Conservation (phyloP, 306 rosid genomes). For the Vicia villosa region DNA sequence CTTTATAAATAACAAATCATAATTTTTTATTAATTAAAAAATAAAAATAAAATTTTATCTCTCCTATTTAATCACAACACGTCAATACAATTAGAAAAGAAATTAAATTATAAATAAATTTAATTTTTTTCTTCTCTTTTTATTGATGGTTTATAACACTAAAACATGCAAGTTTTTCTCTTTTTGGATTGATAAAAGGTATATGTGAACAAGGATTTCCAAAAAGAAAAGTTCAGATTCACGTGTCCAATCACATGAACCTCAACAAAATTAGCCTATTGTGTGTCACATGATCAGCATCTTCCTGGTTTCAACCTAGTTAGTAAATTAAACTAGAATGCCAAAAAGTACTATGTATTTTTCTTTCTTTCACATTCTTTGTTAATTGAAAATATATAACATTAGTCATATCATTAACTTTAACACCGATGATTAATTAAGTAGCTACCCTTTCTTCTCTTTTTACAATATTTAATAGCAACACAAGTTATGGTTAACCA, state of each 20-base stretch:
- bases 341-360: slow-evolving; percentile 20
- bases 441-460: neutral
- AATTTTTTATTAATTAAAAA: no score
- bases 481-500: slow-evolving; percentile 46
- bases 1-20: no score
- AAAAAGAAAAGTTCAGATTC: slow-evolving; percentile 41
- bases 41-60: no score
- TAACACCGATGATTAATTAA: slow-evolving; percentile 25
- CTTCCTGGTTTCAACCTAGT: slow-evolving; percentile 43
- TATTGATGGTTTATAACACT: no score
- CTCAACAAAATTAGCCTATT: slow-evolving; percentile 25
- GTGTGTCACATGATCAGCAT: slow-evolving; percentile 50
- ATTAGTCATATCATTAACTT: slow-evolving; percentile 13
- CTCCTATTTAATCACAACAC: no score
- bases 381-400: slow-evolving; percentile 16
- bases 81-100: no score
- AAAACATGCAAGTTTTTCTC: no score
- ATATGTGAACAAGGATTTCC: slow-evolving; percentile 31
- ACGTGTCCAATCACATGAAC: slow-evolving; percentile 50
- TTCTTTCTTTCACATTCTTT: neutral
- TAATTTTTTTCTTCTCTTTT: no score
- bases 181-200: slow-evolving; percentile 27
- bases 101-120: no score
- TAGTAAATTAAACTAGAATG: slow-evolving; percentile 13
- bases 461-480: slow-evolving; percentile 24